Evolutionary conservation across 2,329 filamentous ascomycete genomes (phyloP).

Genomic region (Fusarium incarnatum): DNA sequence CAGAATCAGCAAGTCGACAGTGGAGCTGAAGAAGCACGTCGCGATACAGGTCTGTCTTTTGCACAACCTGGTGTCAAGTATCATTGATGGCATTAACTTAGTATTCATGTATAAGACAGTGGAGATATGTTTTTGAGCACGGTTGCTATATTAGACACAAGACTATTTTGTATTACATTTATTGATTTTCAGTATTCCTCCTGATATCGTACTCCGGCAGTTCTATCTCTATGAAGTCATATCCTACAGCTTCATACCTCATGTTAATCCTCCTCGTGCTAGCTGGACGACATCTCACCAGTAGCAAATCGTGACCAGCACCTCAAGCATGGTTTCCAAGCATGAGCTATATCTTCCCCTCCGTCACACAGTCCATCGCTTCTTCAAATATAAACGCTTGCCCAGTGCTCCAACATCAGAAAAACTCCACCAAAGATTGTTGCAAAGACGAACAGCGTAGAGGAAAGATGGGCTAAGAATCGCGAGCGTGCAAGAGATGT

Average conservation of each 20-base stretch:
- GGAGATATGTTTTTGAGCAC: neutral
- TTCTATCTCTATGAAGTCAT: conserved; percentile 43
- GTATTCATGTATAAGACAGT: neutral
- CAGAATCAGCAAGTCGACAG: neutral
- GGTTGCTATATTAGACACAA: neutral
- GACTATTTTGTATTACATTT: conserved; percentile 22
- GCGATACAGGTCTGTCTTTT: neutral
- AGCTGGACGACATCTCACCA: conserved; percentile 1
- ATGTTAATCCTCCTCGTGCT: conserved; percentile 14
- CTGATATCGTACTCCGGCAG: conserved; percentile 9
- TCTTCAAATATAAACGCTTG: conserved; percentile 41
- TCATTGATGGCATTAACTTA: neutral
- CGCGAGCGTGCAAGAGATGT: conserved; percentile 28
- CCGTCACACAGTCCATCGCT: conserved; percentile 18
- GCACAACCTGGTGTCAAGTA: neutral
- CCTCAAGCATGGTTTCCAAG: conserved; percentile 4
- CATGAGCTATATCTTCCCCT: neutral
- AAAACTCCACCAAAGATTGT: conserved; percentile 33
- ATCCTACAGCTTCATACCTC: conserved; percentile 40
- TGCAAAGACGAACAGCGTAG: conserved; percentile 27
- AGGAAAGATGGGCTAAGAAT: conserved; percentile 19
- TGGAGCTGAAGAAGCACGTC: neutral
- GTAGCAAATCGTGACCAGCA: conserved; percentile 11
- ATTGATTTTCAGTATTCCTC: conserved; percentile 7
- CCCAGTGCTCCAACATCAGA: conserved; percentile 39